A percentile compares a stretch with the other conserved stretches of the same genome.
Conservation (phyloP, 345 rosid species). For the Anacardium occidentale region DNA sequence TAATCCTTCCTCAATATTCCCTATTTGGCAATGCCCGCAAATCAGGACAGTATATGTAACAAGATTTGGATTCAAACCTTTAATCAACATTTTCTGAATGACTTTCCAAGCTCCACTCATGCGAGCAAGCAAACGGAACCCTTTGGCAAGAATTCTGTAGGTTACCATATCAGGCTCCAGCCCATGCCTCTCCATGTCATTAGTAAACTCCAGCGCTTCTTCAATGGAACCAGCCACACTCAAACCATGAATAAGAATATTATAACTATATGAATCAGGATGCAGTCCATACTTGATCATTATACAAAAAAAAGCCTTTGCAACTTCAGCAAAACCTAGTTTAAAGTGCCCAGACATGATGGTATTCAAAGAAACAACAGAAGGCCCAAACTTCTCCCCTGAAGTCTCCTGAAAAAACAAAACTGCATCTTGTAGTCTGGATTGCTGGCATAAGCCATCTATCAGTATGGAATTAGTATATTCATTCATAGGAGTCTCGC, state of each 20-base stretch:
- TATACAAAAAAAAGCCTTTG: slow-evolving; percentile 65
- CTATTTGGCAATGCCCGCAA: slow-evolving; percentile 58
- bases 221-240: slow-evolving; percentile 64
- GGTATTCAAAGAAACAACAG: slow-evolving; percentile 66
- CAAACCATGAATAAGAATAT: slow-evolving; percentile 75
- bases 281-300: slow-evolving; percentile 68
- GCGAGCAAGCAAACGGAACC: slow-evolving; percentile 51
- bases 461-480: slow-evolving; percentile 61
- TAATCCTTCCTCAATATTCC: slow-evolving; percentile 55
- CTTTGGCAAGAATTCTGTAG: slow-evolving; percentile 62
- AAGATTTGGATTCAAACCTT: slow-evolving; percentile 56
- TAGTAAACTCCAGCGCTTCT: slow-evolving; percentile 58
- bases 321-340: slow-evolving; percentile 61
- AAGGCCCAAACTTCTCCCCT: slow-evolving; percentile 48
- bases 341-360: slow-evolving; percentile 67
- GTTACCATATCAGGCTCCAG: slow-evolving; percentile 72
- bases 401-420: slow-evolving; percentile 43
- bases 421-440: slow-evolving; percentile 59
- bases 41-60: slow-evolving; percentile 53
- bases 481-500: slow-evolving; percentile 36
- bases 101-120: slow-evolving; percentile 48
- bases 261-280: slow-evolving; percentile 69
- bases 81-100: slow-evolving; percentile 43
- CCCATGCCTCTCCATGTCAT: slow-evolving; percentile 61
- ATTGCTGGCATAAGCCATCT: slow-evolving; percentile 67